Conservation (phyloP, 2,329 filamentous ascomycete genomes). For the Aspergillus fructus region DNA sequence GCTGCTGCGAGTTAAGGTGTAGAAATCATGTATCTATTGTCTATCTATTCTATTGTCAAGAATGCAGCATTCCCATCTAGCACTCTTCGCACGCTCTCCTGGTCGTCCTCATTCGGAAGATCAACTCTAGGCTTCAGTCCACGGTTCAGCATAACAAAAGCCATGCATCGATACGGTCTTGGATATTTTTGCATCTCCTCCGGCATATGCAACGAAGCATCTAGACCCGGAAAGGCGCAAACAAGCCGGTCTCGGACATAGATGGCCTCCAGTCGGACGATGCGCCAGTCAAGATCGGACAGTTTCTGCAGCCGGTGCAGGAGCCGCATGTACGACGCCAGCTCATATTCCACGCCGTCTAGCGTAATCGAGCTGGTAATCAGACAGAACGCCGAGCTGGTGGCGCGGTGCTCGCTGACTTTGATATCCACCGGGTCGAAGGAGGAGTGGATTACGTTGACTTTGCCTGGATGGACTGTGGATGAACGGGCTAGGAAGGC, state of each 20-base stretch:
- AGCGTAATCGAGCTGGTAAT: neutral
- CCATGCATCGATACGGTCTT: neutral
- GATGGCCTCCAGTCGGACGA: neutral
- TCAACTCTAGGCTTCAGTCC: neutral
- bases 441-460: neutral
- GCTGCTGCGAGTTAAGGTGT: conserved; percentile 39
- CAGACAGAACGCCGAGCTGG: neutral
- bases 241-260: neutral
- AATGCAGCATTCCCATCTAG: neutral
- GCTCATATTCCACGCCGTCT: neutral
- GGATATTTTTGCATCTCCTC: neutral
- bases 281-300: neutral
- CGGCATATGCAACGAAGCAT: neutral
- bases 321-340: neutral
- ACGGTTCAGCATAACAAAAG: neutral
- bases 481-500: neutral
- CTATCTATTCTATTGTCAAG: neutral
- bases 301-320: neutral
- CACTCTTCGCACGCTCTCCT: neutral
- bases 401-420: neutral
- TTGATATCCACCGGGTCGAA: neutral
- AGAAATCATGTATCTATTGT: neutral
- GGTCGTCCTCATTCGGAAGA: neutral
- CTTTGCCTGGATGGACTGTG: neutral
- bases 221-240: neutral